Evolutionary conservation across 345 rosid species (phyloP).

Genomic region (Eutrema japonicum): DNA sequence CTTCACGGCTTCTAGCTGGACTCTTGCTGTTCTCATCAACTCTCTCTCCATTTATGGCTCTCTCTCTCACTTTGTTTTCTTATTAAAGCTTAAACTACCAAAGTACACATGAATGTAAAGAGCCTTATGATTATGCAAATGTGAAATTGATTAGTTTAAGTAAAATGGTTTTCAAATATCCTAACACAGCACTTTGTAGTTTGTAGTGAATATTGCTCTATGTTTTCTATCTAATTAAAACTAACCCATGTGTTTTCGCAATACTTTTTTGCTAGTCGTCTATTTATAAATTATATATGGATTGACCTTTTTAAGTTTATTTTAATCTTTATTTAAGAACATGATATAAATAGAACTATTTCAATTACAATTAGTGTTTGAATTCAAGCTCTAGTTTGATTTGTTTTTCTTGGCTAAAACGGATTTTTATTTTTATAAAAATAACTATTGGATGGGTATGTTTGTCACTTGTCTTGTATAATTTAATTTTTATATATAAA

Average conservation of each 20-base stretch:
- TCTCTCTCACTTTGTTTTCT: constrained; percentile 8
- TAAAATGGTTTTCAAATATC: neutral
- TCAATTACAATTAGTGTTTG: neutral
- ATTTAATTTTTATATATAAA: neutral
- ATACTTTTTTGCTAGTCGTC: neutral
- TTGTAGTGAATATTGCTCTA: constrained; percentile 14
- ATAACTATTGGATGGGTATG: constrained; percentile 37
- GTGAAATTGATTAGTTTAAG: neutral
- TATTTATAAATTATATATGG: neutral
- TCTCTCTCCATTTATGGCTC: constrained; percentile 32
- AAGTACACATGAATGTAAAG: constrained; percentile 24
- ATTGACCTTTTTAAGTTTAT: neutral
- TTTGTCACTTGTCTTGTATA: constrained; percentile 33
- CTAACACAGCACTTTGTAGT: neutral
- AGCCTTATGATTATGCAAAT: constrained; percentile 6
- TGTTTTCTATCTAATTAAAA: neutral
- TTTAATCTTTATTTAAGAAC: neutral
- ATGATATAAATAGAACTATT: neutral
- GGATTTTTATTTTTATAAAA: neutral
- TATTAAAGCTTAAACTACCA: constrained; percentile 1
- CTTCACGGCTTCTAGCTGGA: constrained; percentile 46
- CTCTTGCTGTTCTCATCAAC: constrained; percentile 46
- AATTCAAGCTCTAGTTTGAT: neutral
- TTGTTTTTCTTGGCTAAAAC: neutral
- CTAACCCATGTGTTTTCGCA: constrained; percentile 17